Base-by-base conservation (phyloP, 495 filamentous ascomycete genomes). In the Elasticomyces elasticus region DNA sequence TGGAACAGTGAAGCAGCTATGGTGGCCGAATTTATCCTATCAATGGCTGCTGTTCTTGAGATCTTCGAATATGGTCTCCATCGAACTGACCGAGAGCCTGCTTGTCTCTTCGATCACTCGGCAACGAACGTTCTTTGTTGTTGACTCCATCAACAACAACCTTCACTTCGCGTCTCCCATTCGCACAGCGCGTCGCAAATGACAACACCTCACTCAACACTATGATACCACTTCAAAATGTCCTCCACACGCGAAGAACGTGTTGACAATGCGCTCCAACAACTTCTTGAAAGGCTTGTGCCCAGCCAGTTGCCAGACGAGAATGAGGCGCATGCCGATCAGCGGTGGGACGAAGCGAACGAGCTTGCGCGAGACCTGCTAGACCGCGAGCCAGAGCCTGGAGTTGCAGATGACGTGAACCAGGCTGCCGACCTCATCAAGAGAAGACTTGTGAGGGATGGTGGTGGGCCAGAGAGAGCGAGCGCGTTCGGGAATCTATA, bases 371-470 rank as follows among this genome's bases (percentile, higher is more conserved):
- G 61, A 10, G 58, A 64, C n/a, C 17, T 52, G 5, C 24, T 67
- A 24, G 26, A 49, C 31, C 51, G 17, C 15, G 57, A 56, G 13
- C 19, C 37, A 13, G 58, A 64, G 38, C 67, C 72, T 13, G 57
- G 69, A 13, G 60, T 74, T 19, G 68, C 64, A 9, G 68, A 79
- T 40, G 83, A 89, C 65, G 81, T 94, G 42, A 90, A 95, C 67
- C 88, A 95, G 75, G 86, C 88, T 44, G 82, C 85, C 20, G 89
- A 95, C 69, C 68, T 94, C 64, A 96, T 97, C 69, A 90, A 89
- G 71, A 82, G 85, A 65, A 85, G 84, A 67, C 71, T 97, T 47
- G 76, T 94, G 55, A 74, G 79, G 51, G 79, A 83, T 20, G 85
- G 87, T 60, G 73, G 75, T 28, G 83, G 82, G 45, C 86, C 91